Evolutionary conservation across 371 early-diverging fungal species (phyloP), one percentile per base, ranked within the genome.

Genomic region (Mucor indicus): DNA sequence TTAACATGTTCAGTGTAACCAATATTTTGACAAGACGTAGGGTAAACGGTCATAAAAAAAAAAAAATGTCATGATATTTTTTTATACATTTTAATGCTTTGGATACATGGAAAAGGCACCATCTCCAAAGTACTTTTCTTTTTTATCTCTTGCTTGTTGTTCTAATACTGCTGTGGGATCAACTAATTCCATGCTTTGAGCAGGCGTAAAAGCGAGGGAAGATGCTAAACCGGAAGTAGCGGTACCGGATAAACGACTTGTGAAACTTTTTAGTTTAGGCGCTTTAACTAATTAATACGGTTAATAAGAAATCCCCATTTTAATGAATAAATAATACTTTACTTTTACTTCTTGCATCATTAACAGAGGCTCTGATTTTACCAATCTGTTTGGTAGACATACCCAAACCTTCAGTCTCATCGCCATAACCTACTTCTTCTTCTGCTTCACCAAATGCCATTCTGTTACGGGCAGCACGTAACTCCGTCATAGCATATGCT

Each of bases 191-290:
- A 98, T 86, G 43, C 97, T 96, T 64, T 98, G 95, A 10, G 92
- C 90, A 9, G 96, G 96, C 3, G 96, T 98, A 53, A 98, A 96
- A 3, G 97, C 89, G 5, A 98, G 70, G 3, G 95, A 94, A 0
- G 93, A 84, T 0, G 95, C 84, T 27, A 95, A 72, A 6, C 98
- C 98, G 15, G 96, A 91, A 3, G 86, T 80, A 11, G 60, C 51
- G 12, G 71, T 55, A 15, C 79, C 76, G 24, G 73, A 64, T 16
- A 75, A 27, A 37, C 60, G 52, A 15, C 53, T 54, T 37, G 33
- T 54, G 38, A 46, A 64, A 38, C 66, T 66, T 53, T 75, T 77
- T 47, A 79, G 71, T 53, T 85, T 85, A 50, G 86, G 79, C 57
- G 84, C 67, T 64, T 83, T 75, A 12, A 81, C 84, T 79, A 15